These are phyloP conservation scores for Colletotrichum filicis DNA, from an alignment of 2,329 filamentous ascomycete genomes.

Conservation along the genomic window DNA sequence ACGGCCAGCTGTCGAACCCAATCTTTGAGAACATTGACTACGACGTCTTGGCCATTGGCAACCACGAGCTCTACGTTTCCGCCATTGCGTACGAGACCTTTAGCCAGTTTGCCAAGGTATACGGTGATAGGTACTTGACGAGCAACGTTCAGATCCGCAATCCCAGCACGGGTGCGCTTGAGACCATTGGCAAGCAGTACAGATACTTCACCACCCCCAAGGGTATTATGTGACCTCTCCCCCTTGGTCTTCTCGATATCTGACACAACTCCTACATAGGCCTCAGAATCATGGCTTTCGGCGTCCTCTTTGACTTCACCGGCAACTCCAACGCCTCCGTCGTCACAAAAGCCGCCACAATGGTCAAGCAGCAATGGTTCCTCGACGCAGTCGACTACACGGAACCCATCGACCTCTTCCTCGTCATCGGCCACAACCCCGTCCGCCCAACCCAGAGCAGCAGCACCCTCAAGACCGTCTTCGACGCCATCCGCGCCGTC, in stretches of 20 bases:
- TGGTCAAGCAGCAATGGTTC: conserved; percentile 70
- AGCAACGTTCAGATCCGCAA: conserved; percentile 58
- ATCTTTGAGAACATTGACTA: conserved; percentile 55
- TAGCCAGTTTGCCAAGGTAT: conserved; percentile 67
- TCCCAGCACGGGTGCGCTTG: conserved; percentile 48
- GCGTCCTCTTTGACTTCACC: conserved; percentile 58
- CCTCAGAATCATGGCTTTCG: conserved; percentile 56
- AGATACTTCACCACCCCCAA: conserved; percentile 56
- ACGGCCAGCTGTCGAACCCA: conserved; percentile 64
- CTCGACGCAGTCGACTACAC: conserved; percentile 61
- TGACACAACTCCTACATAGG: conserved; percentile 18
- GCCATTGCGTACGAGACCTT: conserved; percentile 72
- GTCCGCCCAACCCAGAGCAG: conserved; percentile 55
- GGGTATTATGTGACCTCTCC: conserved; percentile 31
- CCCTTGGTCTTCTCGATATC: not conserved
- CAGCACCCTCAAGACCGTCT: conserved; percentile 58
- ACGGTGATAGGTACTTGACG: conserved; percentile 57
- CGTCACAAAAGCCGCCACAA: conserved; percentile 63
- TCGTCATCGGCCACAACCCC: conserved; percentile 73
- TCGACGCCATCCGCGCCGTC: conserved; percentile 66
- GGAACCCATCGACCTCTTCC: conserved; percentile 70
- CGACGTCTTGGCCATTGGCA: conserved; percentile 58
- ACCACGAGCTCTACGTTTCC: conserved; percentile 74
- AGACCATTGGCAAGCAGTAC: conserved; percentile 56
- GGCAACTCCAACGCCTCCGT: conserved; percentile 70